A percentile compares a stretch with the other conserved stretches of the same genome.
phyloP scores from a whole-genome alignment of 768 basidiomycete species.

The Hortiboletus flavorubellus region DNA sequence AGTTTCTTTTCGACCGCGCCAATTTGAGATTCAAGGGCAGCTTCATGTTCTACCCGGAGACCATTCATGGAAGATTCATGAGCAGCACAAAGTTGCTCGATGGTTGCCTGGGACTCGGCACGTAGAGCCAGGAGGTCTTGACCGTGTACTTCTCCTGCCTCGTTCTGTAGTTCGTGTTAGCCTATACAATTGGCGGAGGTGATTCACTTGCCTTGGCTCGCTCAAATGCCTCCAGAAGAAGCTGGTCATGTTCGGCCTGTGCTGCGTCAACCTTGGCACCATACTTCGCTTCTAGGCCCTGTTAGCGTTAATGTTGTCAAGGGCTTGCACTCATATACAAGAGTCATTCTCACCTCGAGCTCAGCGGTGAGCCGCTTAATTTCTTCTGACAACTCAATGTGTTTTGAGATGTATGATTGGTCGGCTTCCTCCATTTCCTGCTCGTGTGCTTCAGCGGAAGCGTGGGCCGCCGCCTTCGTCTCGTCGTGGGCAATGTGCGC shows the following conservation, averaged over 20 bases:
- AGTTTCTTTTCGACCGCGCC: slow-evolving; percentile 61
- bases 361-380: slow-evolving; percentile 55
- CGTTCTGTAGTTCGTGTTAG: slow-evolving; percentile 44
- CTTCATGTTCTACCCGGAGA: slow-evolving; percentile 62
- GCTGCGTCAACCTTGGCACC: slow-evolving; percentile 61
- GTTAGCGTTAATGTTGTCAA: slow-evolving; percentile 2
- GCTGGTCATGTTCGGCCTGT: slow-evolving; percentile 58
- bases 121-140: slow-evolving; percentile 73
- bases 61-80: slow-evolving; percentile 60
- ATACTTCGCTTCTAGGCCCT: slow-evolving; percentile 73
- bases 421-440: slow-evolving; percentile 52
- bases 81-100: slow-evolving; percentile 63
- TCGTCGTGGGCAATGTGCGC: slow-evolving; percentile 48
- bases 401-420: slow-evolving; percentile 43
- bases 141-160: slow-evolving; percentile 66
- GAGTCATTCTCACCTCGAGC: slow-evolving; percentile 52
- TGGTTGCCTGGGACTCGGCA: slow-evolving; percentile 57
- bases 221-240: slow-evolving; percentile 68
- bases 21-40: slow-evolving; percentile 54
- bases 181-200: background rate
- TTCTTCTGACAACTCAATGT: slow-evolving; percentile 52
- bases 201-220: slow-evolving; percentile 62
- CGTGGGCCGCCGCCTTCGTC: slow-evolving; percentile 41
- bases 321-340: background rate
- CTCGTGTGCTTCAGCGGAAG: slow-evolving; percentile 46